These are phyloP conservation scores for Trametes punicea DNA, from an alignment of 768 basidiomycete genomes.

Conservation along the genomic window DNA sequence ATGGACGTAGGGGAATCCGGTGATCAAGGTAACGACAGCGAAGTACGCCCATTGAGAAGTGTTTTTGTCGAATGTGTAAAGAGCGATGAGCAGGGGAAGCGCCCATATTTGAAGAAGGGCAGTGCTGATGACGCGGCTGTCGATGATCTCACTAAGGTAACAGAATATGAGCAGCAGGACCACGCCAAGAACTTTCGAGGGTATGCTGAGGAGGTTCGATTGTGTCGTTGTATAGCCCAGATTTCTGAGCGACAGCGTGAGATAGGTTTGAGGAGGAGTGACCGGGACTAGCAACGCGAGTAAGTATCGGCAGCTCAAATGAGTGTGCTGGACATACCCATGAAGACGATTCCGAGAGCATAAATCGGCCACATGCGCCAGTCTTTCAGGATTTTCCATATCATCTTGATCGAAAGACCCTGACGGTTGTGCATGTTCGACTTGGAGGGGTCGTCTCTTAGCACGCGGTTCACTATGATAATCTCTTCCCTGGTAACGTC, in stretches of 20 bases:
- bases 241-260: conserved; percentile 58
- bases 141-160: conserved; percentile 51
- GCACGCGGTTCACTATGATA: conserved; percentile 60
- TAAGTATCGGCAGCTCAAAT: neutral
- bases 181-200: conserved; percentile 52
- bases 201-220: conserved; percentile 60
- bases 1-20: conserved; percentile 43
- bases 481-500: conserved; percentile 47
- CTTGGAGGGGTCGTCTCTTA: conserved; percentile 65
- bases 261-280: conserved; percentile 56
- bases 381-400: conserved; percentile 51
- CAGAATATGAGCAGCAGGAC: conserved; percentile 39
- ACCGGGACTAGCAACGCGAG: conserved; percentile 44
- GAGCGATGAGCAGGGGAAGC: conserved; percentile 55
- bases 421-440: conserved; percentile 73
- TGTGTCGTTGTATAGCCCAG: conserved; percentile 63
- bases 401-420: conserved; percentile 47
- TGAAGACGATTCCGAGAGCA: conserved; percentile 49
- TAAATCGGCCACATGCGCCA: conserved; percentile 70
- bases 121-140: conserved; percentile 54
- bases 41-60: conserved; percentile 60
- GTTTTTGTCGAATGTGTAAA: conserved; percentile 45
- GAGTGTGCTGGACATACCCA: conserved; percentile 37
- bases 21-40: conserved; percentile 51
- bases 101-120: conserved; percentile 61